Evolutionary conservation across 140 eudicot genomes (phyloP).

Genomic region (Bidens hawaiensis): DNA sequence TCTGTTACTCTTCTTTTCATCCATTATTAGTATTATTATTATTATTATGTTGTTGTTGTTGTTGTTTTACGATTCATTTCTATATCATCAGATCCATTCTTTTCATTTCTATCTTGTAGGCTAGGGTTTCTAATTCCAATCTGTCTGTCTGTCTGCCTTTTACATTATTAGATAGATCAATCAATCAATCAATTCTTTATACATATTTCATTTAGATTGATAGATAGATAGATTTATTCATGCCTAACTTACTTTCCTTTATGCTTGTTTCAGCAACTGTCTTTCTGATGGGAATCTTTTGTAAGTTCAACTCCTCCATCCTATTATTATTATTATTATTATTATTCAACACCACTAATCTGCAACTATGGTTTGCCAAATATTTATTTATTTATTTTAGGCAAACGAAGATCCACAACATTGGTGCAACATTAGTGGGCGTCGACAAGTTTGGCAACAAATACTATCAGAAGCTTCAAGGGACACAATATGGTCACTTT

Average conservation of each 20-base stretch:
- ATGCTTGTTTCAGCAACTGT: slow-evolving; percentile 49
- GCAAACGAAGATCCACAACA: slow-evolving; percentile 95
- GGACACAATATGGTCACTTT: slow-evolving; percentile 70
- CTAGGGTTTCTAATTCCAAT: no score
- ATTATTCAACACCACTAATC: neutral
- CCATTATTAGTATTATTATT: neutral
- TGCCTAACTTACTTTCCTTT: slow-evolving; percentile 1
- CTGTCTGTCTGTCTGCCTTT: no score
- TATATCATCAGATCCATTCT: neutral
- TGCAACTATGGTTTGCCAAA: neutral
- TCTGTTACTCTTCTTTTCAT: slow-evolving; percentile 33
- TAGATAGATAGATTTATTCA: neutral
- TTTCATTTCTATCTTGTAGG: no score
- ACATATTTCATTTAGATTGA: no score
- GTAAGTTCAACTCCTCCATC: slow-evolving; percentile 49
- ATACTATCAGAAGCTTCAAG: slow-evolving; percentile 76
- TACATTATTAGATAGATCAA: no score
- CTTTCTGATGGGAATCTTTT: slow-evolving; percentile 80
- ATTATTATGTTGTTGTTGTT: no score
- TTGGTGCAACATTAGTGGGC: slow-evolving; percentile 87
- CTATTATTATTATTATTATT: slow-evolving; percentile 2
- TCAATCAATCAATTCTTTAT: no score
- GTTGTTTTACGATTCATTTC: no score
- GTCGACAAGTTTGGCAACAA: slow-evolving; percentile 92
- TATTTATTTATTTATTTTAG: no score